A percentile compares a stretch with the other conserved stretches of the same genome.
These are phyloP conservation scores for Xylaria multiplex DNA, from an alignment of 2,329 filamentous ascomycete species.

Conservation along the genomic window DNA sequence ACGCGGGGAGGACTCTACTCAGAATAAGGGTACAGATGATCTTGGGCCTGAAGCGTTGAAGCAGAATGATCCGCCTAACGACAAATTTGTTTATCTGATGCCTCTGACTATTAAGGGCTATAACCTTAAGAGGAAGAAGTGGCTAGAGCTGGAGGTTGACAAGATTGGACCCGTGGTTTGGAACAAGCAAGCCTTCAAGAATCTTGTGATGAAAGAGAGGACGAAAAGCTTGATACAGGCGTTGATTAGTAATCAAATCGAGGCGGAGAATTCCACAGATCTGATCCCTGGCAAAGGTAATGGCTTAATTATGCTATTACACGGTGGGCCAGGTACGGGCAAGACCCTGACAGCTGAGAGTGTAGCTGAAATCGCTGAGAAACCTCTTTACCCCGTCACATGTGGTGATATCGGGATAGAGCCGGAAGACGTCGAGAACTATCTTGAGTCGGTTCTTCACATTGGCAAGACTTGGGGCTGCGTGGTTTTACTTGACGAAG, in stretches of 20 bases:
- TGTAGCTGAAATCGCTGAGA: conserved; percentile 39
- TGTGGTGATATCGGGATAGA: conserved; percentile 42
- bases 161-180: neutral
- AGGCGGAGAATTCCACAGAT: conserved; percentile 7
- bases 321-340: conserved; percentile 38
- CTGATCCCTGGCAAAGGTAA: conserved; percentile 34
- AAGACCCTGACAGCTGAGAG: conserved; percentile 41
- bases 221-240: conserved; percentile 15
- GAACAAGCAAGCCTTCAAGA: conserved; percentile 15
- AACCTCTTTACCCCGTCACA: conserved; percentile 39
- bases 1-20: neutral
- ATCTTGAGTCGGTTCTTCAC: conserved; percentile 37
- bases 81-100: neutral
- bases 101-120: conserved; percentile 7
- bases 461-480: conserved; percentile 41
- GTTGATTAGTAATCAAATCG: conserved; percentile 11
- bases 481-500: conserved; percentile 32
- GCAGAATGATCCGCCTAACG: conserved; percentile 6
- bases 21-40: neutral
- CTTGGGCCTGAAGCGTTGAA: neutral
- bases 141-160: conserved; percentile 1
- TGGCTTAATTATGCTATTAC: conserved; percentile 36
- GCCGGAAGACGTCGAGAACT: conserved; percentile 38
- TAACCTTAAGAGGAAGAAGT: conserved; percentile 18
- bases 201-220: conserved; percentile 10